Percentiles rank a stretch among this genome's conserved stretches.
Conservation (phyloP, 2,329 filamentous ascomycete genomes). For the Aspergillus piperis region DNA sequence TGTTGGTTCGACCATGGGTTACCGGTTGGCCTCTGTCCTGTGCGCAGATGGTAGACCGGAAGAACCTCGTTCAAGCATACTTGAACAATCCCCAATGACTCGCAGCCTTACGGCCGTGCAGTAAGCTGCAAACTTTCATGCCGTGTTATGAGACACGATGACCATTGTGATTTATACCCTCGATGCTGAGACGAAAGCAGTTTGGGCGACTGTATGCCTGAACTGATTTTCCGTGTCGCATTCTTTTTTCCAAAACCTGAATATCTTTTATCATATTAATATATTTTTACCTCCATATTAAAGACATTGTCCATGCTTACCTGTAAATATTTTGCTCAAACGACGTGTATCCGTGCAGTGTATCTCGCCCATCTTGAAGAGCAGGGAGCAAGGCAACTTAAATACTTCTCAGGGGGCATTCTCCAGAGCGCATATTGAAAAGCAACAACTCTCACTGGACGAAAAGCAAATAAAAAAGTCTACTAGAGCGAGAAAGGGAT, state of each 20-base stretch:
- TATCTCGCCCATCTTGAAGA: not conserved
- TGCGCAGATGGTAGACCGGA: not conserved
- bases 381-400: not conserved
- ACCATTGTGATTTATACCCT: not conserved
- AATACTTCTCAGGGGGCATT: not conserved
- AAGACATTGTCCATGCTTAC: not conserved
- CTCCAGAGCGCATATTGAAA: not conserved
- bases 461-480: not conserved
- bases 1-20: constrained; percentile 2
- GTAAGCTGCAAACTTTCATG: not conserved
- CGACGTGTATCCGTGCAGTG: too few species aligned
- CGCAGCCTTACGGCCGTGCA: not conserved
- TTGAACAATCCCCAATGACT: too few species aligned
- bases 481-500: not conserved
- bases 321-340: not conserved
- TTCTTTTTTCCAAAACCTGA: not conserved
- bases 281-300: too few species aligned
- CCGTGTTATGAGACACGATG: not conserved
- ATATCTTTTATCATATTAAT: too few species aligned
- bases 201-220: not conserved
- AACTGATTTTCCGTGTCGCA: not conserved
- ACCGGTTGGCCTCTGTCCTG: not conserved
- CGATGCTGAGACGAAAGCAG: not conserved
- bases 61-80: too few species aligned
- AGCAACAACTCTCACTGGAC: not conserved